phyloP scores from a whole-genome alignment of 768 basidiomycete genomes.

The Lentinula lateritia region DNA sequence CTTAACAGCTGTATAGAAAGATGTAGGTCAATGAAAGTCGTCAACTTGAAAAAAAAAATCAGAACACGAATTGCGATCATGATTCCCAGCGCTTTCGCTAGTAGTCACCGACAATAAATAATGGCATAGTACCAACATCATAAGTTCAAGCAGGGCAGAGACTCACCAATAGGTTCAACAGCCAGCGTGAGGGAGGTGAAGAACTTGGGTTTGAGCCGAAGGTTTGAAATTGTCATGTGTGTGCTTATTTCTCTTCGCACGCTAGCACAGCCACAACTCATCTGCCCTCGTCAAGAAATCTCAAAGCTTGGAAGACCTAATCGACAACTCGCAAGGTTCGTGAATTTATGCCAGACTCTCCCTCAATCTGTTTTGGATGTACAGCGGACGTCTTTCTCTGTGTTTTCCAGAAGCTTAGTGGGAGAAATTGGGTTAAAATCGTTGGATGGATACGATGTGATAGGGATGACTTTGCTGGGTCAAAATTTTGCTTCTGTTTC shows the following conservation, averaged over 20 bases:
- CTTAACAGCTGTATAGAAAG: constrained; percentile 1
- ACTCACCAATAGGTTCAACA: background rate
- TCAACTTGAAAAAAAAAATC: constrained; percentile 21
- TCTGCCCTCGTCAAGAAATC: background rate
- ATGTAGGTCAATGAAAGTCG: constrained; percentile 9
- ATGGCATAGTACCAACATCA: constrained; percentile 47
- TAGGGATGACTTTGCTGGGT: background rate
- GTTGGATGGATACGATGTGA: constrained; percentile 3
- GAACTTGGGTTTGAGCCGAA: no score
- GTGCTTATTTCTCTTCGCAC: background rate
- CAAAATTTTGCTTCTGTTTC: background rate
- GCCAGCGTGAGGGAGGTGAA: background rate
- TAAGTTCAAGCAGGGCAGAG: constrained; percentile 8
- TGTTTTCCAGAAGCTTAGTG: background rate
- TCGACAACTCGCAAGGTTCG: constrained; percentile 6
- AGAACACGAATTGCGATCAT: constrained; percentile 50
- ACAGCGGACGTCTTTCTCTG: background rate
- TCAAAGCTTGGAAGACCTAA: background rate
- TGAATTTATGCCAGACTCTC: background rate
- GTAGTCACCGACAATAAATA: constrained; percentile 73
- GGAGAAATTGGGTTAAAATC: background rate
- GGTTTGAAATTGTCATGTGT: background rate
- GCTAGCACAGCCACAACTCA: background rate
- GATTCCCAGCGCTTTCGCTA: constrained; percentile 15
- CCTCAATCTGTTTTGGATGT: background rate